A percentile compares a stretch with the other conserved stretches of the same genome.
phyloP scores from a whole-genome alignment of 163 green algal genomes.

The Volvox carteri region DNA sequence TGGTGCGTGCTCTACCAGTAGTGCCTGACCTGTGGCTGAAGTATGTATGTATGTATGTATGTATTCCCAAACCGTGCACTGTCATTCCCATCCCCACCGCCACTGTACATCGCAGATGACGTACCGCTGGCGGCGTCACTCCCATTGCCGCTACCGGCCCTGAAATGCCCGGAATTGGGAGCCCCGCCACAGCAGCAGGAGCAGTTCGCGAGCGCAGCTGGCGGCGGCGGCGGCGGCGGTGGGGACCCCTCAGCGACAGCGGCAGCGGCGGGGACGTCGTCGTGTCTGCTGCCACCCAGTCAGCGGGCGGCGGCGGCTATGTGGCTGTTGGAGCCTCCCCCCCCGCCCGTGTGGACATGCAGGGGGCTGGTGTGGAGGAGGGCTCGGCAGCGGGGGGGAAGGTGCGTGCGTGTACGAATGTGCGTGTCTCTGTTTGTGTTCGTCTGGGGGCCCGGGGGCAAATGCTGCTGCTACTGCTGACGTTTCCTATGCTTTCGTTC shows the following conservation, averaged over 20 bases:
- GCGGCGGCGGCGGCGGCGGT: not conserved
- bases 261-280: not conserved
- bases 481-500: not conserved
- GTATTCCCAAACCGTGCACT: not conserved
- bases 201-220: not conserved
- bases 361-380: not conserved
- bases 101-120: not conserved
- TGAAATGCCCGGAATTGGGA: not conserved
- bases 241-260: not conserved
- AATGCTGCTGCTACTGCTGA: not conserved
- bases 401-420: not conserved
- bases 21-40: not conserved
- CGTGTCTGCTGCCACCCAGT: not conserved
- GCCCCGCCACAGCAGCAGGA: not conserved
- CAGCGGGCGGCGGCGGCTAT: conserved; percentile 13
- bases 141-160: conserved; percentile 20
- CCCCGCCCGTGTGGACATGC: conserved; percentile 4
- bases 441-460: not conserved
- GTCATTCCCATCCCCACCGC: not conserved
- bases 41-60: not conserved
- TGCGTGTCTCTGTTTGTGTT: not conserved
- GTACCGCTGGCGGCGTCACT: conserved; percentile 8
- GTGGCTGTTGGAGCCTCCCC: conserved; percentile 35
- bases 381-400: not conserved
- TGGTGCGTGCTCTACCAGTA: not conserved